Evolutionary conservation across 2,329 filamentous ascomycete genomes (phyloP), one percentile per base, ranked within the genome.

Genomic region (Colletotrichum sp.): DNA sequence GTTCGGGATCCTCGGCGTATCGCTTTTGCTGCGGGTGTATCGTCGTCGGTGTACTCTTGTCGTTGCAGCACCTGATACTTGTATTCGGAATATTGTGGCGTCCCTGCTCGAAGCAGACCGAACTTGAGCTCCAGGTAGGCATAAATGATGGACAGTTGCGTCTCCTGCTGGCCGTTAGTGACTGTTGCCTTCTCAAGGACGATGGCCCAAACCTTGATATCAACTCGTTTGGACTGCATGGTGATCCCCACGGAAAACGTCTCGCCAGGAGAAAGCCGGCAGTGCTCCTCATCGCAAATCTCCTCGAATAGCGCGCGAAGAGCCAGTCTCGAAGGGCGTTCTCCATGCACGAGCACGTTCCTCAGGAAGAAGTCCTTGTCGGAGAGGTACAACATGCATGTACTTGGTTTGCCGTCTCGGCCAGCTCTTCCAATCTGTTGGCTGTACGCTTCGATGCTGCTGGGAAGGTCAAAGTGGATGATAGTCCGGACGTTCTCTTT

Each of bases 121-220:
- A 90, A 91, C 4, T 86, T 87, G 6, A 93, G 83, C 77, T 93
- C 91, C 2, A 93, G 82, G n/a, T 89, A 86, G 0, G 90, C 89
- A 66, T 91, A 90, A 18, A 92, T 86, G 65, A 89, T 87, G 51
- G 71, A 73, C 29, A 73, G 21, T 33, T 73, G 71, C 2, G 67
- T 73, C 59, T 73, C 71, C 71, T 73, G 24, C 5, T 8, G 3
- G 6, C 2, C 5, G 2, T 64, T 13, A 66, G 43, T n/a, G 31
- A 34, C 31, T 5, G 5, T 18, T 16, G 12, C 2, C 29, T 27
- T 1, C 2, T 15, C 4, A 7, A 27, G 9, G 7, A 34, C 3
- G 12, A 18, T 5, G 2, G 11, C 2, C 2, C 81, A 88, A 2
- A 81, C 74, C 24, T 87, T 86, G 69, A 93, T 90, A 76, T 93